Percentiles rank a stretch among this genome's conserved stretches.
These are phyloP conservation scores for Russula earlei DNA, from an alignment of 768 basidiomycete species.

Conservation along the genomic window DNA sequence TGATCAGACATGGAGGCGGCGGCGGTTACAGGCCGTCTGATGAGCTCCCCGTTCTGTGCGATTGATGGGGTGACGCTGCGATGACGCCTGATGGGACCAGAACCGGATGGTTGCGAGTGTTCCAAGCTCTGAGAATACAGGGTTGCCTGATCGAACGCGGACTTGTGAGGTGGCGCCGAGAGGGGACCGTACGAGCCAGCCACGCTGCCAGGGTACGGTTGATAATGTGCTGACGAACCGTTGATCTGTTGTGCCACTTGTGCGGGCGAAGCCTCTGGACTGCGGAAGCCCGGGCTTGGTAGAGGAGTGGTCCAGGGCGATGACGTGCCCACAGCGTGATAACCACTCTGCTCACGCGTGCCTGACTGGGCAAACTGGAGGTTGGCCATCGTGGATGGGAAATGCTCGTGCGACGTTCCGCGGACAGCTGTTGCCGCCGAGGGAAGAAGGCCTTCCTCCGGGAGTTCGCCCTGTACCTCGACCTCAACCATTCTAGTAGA, in stretches of 20 bases:
- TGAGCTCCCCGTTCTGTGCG: slow-evolving; percentile 38
- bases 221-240: slow-evolving; percentile 8
- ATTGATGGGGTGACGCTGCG: slow-evolving; percentile 71
- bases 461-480: slow-evolving; percentile 17
- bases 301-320: slow-evolving; percentile 13
- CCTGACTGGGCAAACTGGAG: slow-evolving; percentile 12
- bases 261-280: slow-evolving; percentile 12
- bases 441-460: slow-evolving; percentile 16
- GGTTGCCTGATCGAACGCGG: slow-evolving; percentile 48
- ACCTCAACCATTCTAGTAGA: slow-evolving; percentile 23
- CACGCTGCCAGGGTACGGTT: slow-evolving; percentile 5
- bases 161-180: slow-evolving; percentile 63
- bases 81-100: slow-evolving; percentile 61
- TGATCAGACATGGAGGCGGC: slow-evolving; percentile 21
- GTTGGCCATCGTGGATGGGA: slow-evolving; percentile 7
- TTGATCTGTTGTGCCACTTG: slow-evolving; percentile 17
- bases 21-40: slow-evolving; percentile 38
- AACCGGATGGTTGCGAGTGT: slow-evolving; percentile 23
- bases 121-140: slow-evolving; percentile 41
- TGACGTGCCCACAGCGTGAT: slow-evolving; percentile 7
- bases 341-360: slow-evolving; percentile 12
- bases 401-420: neutral
- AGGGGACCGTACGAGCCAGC: slow-evolving; percentile 38
- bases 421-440: neutral
- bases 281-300: slow-evolving; percentile 12